Evolutionary conservation across 805 yeast species (phyloP).

Genomic region (Wickerhamomyces chambardii): DNA sequence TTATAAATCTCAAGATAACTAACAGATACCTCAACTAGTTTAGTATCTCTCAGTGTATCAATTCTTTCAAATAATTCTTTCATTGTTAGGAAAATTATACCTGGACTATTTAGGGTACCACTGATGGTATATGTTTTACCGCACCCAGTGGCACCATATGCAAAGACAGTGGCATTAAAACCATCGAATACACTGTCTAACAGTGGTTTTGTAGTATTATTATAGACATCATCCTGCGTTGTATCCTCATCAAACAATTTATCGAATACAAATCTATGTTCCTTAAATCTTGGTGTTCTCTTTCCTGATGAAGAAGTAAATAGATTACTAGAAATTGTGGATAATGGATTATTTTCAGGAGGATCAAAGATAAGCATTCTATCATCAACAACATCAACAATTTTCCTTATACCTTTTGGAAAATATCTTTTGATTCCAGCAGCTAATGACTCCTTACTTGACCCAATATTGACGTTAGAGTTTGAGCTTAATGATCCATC

Average conservation of each 20-base stretch:
- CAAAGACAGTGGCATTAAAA: conserved; percentile 84
- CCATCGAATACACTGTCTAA: conserved; percentile 76
- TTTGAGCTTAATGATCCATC: conserved; percentile 47
- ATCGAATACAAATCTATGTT: conserved; percentile 79
- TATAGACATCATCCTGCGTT: conserved; percentile 60
- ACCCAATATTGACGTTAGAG: too few relatives aligned
- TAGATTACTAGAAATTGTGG: conserved; percentile 21
- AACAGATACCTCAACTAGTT: conserved; percentile 49
- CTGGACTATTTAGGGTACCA: conserved; percentile 68
- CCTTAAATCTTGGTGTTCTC: conserved; percentile 43
- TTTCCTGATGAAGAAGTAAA: conserved; percentile 23
- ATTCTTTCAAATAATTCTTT: conserved; percentile 61
- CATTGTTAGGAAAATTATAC: conserved; percentile 73
- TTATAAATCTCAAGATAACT: conserved; percentile 86
- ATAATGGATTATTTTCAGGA: conserved; percentile 53
- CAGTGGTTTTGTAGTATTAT: conserved; percentile 59
- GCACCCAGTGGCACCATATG: conserved; percentile 97
- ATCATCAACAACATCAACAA: conserved; percentile 76
- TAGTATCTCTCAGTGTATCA: conserved; percentile 43
- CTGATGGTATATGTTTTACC: conserved; percentile 93
- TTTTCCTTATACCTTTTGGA: conserved; percentile 53
- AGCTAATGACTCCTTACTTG: conserved; percentile 5
- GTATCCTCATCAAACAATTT: conserved; percentile 59
- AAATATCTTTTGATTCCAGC: conserved; percentile 6
- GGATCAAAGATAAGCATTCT: conserved; percentile 86